Evolutionary conservation across 1,284 basidiomycete species (phyloP).

Genomic region (Omphalotus olearius): DNA sequence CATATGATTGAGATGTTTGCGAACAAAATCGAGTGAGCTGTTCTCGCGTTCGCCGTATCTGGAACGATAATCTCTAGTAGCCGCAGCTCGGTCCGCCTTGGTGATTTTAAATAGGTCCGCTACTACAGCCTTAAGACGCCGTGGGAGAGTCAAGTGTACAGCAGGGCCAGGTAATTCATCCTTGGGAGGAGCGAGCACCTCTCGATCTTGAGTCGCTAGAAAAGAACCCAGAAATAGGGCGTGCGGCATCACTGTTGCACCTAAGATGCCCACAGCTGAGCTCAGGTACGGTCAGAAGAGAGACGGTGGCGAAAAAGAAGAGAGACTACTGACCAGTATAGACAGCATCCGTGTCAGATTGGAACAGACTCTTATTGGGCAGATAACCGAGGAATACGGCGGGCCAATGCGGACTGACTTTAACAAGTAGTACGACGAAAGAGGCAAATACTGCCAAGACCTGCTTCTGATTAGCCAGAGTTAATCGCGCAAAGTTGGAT

Average conservation of each 20-base stretch:
- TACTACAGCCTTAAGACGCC: conserved; percentile 17
- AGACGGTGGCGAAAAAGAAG: neutral
- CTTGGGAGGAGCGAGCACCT: conserved; percentile 23
- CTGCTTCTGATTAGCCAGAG: conserved; percentile 25
- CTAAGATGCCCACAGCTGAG: conserved; percentile 60
- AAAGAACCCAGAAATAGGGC: conserved; percentile 77
- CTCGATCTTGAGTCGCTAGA: conserved; percentile 64
- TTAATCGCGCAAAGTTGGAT: neutral
- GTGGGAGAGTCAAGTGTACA: conserved; percentile 8
- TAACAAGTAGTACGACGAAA: conserved; percentile 70
- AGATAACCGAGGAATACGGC: conserved; percentile 74
- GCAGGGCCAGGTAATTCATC: conserved; percentile 7
- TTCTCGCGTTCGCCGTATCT: conserved; percentile 39
- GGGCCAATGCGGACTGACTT: conserved; percentile 65
- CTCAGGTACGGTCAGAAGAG: neutral
- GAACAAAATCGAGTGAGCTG: conserved; percentile 54
- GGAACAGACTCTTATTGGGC: conserved; percentile 54
- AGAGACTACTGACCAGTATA: conserved; percentile 52
- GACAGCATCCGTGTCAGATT: conserved; percentile 47
- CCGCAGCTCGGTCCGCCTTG: conserved; percentile 31
- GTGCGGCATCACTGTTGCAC: conserved; percentile 42
- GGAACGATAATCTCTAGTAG: conserved; percentile 27
- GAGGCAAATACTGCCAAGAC: conserved; percentile 67
- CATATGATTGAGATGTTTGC: conserved; percentile 61
- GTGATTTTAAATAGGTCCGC: conserved; percentile 24